Evolutionary conservation across 208 protist genomes (phyloP).

Genomic region (Trypanosoma grayi): DNA sequence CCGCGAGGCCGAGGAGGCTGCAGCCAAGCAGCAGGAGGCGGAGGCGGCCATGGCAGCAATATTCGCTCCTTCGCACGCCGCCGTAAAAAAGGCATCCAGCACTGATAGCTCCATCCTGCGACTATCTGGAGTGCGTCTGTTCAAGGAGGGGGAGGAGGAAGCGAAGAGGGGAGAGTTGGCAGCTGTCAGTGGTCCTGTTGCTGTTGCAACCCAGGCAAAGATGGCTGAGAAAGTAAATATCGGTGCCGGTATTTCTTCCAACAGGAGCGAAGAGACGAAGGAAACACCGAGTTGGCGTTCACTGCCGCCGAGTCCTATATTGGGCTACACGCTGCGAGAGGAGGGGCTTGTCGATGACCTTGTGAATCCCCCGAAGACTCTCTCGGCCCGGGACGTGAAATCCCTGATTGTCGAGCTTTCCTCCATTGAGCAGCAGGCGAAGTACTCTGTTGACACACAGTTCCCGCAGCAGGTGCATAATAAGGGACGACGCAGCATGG

Average conservation of each 20-base stretch:
- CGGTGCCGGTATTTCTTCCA: neutral
- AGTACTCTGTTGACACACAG: slow-evolving; percentile 57
- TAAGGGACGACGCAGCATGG: slow-evolving; percentile 45
- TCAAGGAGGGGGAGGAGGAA: neutral
- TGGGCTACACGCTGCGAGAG: slow-evolving; percentile 47
- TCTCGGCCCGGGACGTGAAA: slow-evolving; percentile 39
- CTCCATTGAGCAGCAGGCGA: slow-evolving; percentile 60
- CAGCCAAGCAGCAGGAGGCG: slow-evolving; percentile 13
- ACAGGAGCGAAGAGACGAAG: neutral
- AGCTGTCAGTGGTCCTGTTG: too few species aligned
- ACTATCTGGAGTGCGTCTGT: neutral
- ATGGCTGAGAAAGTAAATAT: neutral
- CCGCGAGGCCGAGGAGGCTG: neutral
- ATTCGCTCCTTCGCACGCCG: slow-evolving; percentile 35
- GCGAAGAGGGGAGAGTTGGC: too few species aligned
- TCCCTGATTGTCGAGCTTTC: slow-evolving; percentile 51
- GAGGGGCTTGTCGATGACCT: slow-evolving; percentile 50
- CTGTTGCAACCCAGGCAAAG: neutral
- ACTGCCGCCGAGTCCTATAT: slow-evolving; percentile 57
- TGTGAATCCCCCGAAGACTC: slow-evolving; percentile 31
- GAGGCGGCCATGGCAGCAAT: slow-evolving; percentile 35
- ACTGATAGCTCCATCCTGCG: neutral
- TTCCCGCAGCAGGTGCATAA: slow-evolving; percentile 48
- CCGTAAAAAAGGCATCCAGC: slow-evolving; percentile 1
- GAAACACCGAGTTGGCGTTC: neutral